Conservation (phyloP, 805 yeast genomes). For the Zygoascus ofunaensis region DNA sequence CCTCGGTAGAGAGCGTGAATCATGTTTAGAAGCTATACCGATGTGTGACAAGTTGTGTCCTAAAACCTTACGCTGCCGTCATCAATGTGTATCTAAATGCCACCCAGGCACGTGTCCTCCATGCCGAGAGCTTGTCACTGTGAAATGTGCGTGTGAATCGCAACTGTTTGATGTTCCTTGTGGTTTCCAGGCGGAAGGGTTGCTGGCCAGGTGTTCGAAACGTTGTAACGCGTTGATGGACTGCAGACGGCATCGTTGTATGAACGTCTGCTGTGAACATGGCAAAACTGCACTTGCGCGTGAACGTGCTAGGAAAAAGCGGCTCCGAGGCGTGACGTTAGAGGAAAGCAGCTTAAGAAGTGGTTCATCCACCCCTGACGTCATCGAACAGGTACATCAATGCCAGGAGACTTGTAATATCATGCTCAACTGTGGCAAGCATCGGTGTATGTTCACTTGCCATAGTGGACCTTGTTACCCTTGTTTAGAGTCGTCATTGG, state of each 20-base stretch:
- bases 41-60: conserved; percentile 61
- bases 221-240: conserved; percentile 67
- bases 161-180: conserved; percentile 54
- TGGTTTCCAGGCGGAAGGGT: conserved; percentile 41
- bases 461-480: conserved; percentile 76
- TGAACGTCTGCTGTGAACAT: conserved; percentile 56
- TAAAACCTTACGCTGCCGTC: conserved; percentile 63
- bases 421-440: conserved; percentile 55
- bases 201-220: conserved; percentile 51
- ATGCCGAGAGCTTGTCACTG: conserved; percentile 46
- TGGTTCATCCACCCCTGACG: conserved; percentile 32
- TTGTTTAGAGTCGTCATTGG: conserved; percentile 71
- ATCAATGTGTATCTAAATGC: conserved; percentile 54
- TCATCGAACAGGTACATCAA: conserved; percentile 63
- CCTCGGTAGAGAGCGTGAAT: conserved; percentile 34
- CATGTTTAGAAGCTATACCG: conserved; percentile 74
- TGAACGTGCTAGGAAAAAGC: conserved; percentile 42
- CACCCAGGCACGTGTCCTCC: conserved; percentile 71
- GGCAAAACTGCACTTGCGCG: conserved; percentile 53
- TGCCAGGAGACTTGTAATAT: conserved; percentile 62
- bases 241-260: conserved; percentile 76
- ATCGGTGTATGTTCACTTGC: conserved; percentile 59
- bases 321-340: conserved; percentile 31
- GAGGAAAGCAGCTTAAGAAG: not conserved
- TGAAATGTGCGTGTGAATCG: conserved; percentile 54